Evolutionary conservation across 768 basidiomycete genomes (phyloP).

Genomic region (Auricularia auricula-judae): DNA sequence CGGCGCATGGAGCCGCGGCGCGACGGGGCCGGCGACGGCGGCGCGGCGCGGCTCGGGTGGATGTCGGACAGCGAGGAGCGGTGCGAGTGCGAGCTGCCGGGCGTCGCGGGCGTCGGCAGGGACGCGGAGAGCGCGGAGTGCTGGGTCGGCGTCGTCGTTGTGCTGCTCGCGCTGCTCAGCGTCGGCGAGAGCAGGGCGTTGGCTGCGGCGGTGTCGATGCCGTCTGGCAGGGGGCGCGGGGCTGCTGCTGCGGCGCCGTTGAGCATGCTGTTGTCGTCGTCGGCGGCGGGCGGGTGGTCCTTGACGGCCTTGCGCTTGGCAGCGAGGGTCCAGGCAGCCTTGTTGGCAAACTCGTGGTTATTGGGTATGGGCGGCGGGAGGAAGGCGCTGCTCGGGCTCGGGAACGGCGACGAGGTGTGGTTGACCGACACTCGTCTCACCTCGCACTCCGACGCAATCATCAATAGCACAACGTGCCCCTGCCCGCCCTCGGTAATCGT

Average conservation of each 20-base stretch:
- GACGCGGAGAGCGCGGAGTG: not conserved
- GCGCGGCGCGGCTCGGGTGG: not conserved
- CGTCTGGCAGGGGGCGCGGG: not conserved
- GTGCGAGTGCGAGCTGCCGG: not conserved
- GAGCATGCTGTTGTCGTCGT: not conserved
- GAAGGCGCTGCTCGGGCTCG: slow-evolving; percentile 47
- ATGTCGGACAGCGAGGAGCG: not conserved
- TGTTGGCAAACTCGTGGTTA: slow-evolving; percentile 51
- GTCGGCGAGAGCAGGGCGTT: not conserved
- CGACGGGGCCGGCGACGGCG: not conserved
- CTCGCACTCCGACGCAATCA: not conserved
- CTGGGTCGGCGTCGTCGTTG: not conserved
- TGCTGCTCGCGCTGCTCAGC: not conserved
- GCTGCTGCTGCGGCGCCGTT: not conserved
- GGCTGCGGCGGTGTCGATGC: not conserved
- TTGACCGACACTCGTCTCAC: not conserved
- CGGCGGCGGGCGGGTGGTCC: not conserved
- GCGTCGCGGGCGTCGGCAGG: slow-evolving; percentile 2
- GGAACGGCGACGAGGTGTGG: not conserved
- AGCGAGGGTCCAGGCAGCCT: not conserved
- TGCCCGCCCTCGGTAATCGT: too few relatives aligned
- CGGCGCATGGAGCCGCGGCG: not conserved
- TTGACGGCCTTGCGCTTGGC: not conserved
- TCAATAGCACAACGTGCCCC: not conserved
- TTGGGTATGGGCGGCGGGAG: slow-evolving; percentile 56